Base-by-base conservation (phyloP, 2,329 filamentous ascomycete genomes). In the Neofusicoccum cordaticola region DNA sequence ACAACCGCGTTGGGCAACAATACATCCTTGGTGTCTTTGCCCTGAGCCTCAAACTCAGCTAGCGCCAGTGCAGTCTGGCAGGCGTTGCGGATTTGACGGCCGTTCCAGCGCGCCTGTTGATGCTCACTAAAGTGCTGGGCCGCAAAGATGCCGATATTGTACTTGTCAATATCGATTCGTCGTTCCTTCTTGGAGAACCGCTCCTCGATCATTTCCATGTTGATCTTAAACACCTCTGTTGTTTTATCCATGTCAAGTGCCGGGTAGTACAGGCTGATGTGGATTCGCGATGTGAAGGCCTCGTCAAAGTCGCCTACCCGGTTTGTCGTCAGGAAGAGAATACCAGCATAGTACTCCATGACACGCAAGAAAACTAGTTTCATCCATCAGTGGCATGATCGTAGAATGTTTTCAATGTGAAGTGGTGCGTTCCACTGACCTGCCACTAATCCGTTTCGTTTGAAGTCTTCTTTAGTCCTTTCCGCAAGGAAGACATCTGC, bases 361-460 rank as follows among this genome's bases (percentile, higher is more conserved):
- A 67, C 68, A 1, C 70, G 67, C 7, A 76, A 63, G 64, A 75
- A 74, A 34, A 45, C 44, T 39, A 9, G 35, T 22, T 2, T 22
- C 35, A 39, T 39, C 8, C 35, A 12, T 39, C 12, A 39, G 35
- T 22, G 22, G 2, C 22, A 22, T 22, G 22, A 22, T 22, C 22
- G 22, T 22, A 22, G 22, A 22, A 22, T 22, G 22, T 22, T 3
- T 22, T 3, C 22, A 22, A 22, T 22, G 22, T 22, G 22, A 22
- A 3, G 2, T 22, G 22, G 22, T 22, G 22, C 22, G 22, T 22
- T 22, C 35, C 12, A 39, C 35, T 39, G 7, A 63, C 60, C 92
- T 74, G 88, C 91, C 62, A 96, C 92, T 0, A 95, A 85, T 0
- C 90, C 90, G 70, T 96, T 96, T 65, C 92, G 88, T 73, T 93